These are phyloP conservation scores for Porodaedalea pini DNA, from an alignment of 1,284 basidiomycete genomes.

Conservation along the genomic window DNA sequence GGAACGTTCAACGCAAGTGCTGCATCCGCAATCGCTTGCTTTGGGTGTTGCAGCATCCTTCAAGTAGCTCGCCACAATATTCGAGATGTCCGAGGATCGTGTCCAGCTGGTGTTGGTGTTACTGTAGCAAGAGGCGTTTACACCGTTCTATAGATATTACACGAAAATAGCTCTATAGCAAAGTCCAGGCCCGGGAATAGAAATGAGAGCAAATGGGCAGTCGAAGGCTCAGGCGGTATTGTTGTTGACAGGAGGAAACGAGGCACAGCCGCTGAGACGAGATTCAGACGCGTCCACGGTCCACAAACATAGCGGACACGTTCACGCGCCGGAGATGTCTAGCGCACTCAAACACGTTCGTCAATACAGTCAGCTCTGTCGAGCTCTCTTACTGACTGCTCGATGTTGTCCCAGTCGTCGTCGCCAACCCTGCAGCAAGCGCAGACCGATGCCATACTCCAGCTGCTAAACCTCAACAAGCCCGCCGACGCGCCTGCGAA, in stretches of 20 bases:
- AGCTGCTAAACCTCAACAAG: slow-evolving; percentile 60
- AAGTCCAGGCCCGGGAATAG: too few species aligned
- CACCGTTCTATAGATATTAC: too few species aligned
- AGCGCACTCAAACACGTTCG: slow-evolving; percentile 11
- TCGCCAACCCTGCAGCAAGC: slow-evolving; percentile 55
- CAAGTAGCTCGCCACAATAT: not conserved
- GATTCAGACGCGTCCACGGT: not conserved
- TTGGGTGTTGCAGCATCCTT: not conserved
- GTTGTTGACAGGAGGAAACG: not conserved
- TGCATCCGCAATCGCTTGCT: slow-evolving; percentile 8
- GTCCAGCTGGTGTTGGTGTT: too few species aligned
- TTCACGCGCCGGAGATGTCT: slow-evolving; percentile 5
- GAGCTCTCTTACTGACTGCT: not conserved
- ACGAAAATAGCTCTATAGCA: too few species aligned
- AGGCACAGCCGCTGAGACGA: not conserved
- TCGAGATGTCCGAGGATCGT: too few species aligned
- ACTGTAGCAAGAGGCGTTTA: too few species aligned
- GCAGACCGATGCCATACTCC: slow-evolving; percentile 73
- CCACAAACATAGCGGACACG: not conserved
- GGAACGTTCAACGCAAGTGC: slow-evolving; percentile 12
- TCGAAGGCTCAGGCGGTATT: not conserved
- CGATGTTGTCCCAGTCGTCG: not conserved
- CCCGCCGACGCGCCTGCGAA: slow-evolving; percentile 38
- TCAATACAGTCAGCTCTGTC: not conserved
- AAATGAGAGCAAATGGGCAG: not conserved